Base-by-base conservation (phyloP, 768 basidiomycete genomes). In the Hericium rajendrae region DNA sequence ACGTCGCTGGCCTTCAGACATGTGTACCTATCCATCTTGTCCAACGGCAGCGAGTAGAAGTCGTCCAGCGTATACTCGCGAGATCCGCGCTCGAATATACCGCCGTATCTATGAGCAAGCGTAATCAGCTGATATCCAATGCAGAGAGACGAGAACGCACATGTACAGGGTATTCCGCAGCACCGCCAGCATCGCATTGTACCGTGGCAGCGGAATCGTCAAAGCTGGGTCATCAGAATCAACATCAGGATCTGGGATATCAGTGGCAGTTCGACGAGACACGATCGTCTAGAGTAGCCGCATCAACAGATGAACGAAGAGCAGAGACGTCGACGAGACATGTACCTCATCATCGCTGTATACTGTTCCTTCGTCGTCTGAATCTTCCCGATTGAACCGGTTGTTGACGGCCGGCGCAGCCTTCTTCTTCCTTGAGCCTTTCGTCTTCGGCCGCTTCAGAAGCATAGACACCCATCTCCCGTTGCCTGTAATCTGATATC, bases 31-130 rank as follows among this genome's bases (percentile, higher is more conserved):
- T 94, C 93, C 70, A 94, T 73, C 68, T 94, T 94, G 65, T 94
- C 91, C 18, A 97, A 75, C 57, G 84, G 80, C 11, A 97, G 70
- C 2, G 80, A 75, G 69, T 92, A 76, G 65, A 94, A 97, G 64
- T 95, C 94, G 65, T 94, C 91, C 6, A 97, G 74, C 0, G 92
- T 94, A 62, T 88, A 93, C 69, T 97, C 93, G 22, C 82, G 79
- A 12, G 86, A 77, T 0, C 90, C 87, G 15, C 81, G 78, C 69
- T 95, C 94, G 62, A 83, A 87, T 16, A 94, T 94, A 0, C 93
- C 92, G 10, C 93, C 91, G 64, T 94, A 94, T 56, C 90, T 89
- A 16, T n/a, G 12, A 53, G 2, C 39, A 3, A 20, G 58, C 3
- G 37, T 9, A 10, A 8, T 58, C 46, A 48, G 54, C n/a, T 6